Percentiles rank a stretch among this genome's conserved stretches.
Evolutionary conservation across 805 yeast species (phyloP).

Genomic region (Ogataea salicorniae): DNA sequence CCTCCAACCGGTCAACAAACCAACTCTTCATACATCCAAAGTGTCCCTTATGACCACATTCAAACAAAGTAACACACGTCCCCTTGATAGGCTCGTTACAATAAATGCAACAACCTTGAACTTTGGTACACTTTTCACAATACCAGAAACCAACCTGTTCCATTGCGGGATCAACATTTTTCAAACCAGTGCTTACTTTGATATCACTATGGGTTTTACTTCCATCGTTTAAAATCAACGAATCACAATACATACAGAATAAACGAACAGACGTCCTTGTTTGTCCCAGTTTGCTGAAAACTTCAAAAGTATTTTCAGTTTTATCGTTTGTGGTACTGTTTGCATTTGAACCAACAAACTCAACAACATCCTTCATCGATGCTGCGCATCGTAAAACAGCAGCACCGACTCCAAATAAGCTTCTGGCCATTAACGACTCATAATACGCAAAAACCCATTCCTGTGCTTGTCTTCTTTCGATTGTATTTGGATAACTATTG

Average conservation of each 20-base stretch:
- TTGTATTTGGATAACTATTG: slow-evolving; percentile 30
- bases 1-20: slow-evolving; percentile 60
- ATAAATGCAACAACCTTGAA: slow-evolving; percentile 65
- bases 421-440: slow-evolving; percentile 44
- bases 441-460: slow-evolving; percentile 56
- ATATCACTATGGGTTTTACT: slow-evolving; percentile 27
- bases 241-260: slow-evolving; percentile 58
- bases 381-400: slow-evolving; percentile 42
- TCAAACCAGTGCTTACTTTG: neutral
- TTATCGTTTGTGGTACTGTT: neutral
- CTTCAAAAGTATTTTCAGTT: slow-evolving; percentile 17
- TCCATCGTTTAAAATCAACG: slow-evolving; percentile 54
- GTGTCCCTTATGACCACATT: slow-evolving; percentile 89
- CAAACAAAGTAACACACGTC: slow-evolving; percentile 50
- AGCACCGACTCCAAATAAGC: slow-evolving; percentile 54
- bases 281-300: slow-evolving; percentile 32
- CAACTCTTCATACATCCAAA: slow-evolving; percentile 72
- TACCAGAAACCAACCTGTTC: slow-evolving; percentile 71
- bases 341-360: neutral
- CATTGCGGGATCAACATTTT: slow-evolving; percentile 24
- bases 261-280: slow-evolving; percentile 42
- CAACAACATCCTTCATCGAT: neutral
- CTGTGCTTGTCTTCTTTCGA: slow-evolving; percentile 33
- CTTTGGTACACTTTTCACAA: slow-evolving; percentile 64
- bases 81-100: slow-evolving; percentile 79